Evolutionary conservation across 2,329 filamentous ascomycete genomes (phyloP), one percentile per base, ranked within the genome.

Genomic region (Catunica adiposa): DNA sequence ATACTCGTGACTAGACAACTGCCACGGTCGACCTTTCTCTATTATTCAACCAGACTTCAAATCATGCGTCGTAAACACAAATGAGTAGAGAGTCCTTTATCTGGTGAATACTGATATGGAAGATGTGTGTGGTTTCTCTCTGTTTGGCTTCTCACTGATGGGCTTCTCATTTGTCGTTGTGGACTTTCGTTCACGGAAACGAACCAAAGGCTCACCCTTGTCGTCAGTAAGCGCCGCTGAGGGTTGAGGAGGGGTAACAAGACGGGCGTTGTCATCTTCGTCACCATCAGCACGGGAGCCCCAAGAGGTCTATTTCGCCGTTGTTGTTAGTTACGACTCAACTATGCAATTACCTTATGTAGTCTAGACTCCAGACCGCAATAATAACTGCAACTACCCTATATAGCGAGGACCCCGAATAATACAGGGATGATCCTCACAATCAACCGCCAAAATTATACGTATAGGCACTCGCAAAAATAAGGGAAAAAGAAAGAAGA

Each of bases 261-360:
- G 80, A 64, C 84, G 82, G 62, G 80, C 75, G 60, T 77, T 77
- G 68, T 94, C 84, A 68, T 94, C 85, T 62, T 84, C 78, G 69
- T 96, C 89, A 65, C 88, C 89, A 63, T 92, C 89, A 63, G 88
- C 86, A 69, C 89, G 84, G 70, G 88, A 95, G 65, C 89, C 89
- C 89, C 89, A 96, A 54, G 89, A 90, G 47, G 89, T 96, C 89
- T 96, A 66, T 58, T 31, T 14, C 6, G 26, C 11, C 9, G 11
- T 44, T 17, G 20, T n/a, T 44, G 40, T 44, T 44, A 44, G 40
- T 22, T 15, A 17, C 20, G 40, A 7, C 40, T 22, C 29, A 34
- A 8, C 11, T 22, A 40, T 34, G 29, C 42, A 46, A 23, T 48
- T 26, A 34, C 20, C 44, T n/a, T 11, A 47, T 47, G 25, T 47